Base-by-base conservation (phyloP, 805 yeast species). In the Tetrapisispora taiwanensis region DNA sequence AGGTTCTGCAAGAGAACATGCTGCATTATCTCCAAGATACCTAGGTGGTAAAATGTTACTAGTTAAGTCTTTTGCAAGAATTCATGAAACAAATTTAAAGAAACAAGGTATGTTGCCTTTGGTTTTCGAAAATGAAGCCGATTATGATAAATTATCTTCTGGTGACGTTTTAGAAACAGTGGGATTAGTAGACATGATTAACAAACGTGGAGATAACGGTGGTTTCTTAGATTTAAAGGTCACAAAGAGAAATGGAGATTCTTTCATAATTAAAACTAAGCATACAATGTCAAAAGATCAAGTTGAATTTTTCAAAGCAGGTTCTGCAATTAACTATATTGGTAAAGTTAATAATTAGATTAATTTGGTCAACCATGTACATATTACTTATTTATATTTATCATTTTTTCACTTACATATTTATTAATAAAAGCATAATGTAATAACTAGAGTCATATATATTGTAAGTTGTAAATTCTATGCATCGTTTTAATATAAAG, bases 1-100 rank as follows among this genome's bases (percentile, higher is more conserved):
- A 72, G 98, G 98, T 57, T 89, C 97, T 41, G 97, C 98, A 28
- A 84, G 98, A 76, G 98, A 90, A 66, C 98, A 90, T 60, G 98
- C 98, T 38, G 97, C 97, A 14, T 73, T 92, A 53, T 86, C 92
- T 30, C 98, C 97, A 45, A 77, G 94, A 67, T 92, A 85, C 72
- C 74, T 92, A 37, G 97, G 97, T 48, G 97, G 98, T 50, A 69
- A 81, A 46, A 77, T 88, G 51, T 83, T 90, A 50, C 70, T 90
- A 49, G 95, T 86, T 55, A 90, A 89, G 68, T 89, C 97, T 9
- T 90, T 90, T 69, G 98, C 98, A 30, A 83, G 98, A 74, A 90
- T 90, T 58, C 98, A 90, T 68, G 98, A 90, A 72, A 90, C 98
- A 30, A 90, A 90, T 68, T 78, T 90, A 70, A 92, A 90, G 75